Conservation (phyloP, 805 yeast genomes). For the Wickerhamomyces alni region DNA sequence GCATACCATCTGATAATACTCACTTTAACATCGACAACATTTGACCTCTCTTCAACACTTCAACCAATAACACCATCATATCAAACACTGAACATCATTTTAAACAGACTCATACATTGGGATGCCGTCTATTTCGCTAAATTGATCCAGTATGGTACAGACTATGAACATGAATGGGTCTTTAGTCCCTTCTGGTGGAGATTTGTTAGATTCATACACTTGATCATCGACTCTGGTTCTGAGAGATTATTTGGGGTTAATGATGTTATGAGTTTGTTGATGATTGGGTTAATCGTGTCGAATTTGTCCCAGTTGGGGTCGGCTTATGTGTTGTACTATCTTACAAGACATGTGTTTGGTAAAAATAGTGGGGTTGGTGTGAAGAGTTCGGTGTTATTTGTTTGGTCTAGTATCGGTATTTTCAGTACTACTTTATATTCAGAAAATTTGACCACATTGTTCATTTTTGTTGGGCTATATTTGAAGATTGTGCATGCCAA, state of each 20-base stretch:
- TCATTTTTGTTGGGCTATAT: conserved; percentile 53
- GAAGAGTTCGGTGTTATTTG: conserved; percentile 38
- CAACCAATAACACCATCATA: neutral
- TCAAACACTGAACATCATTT: neutral
- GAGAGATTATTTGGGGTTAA: neutral
- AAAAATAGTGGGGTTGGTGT: conserved; percentile 23
- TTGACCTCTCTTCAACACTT: conserved; percentile 4
- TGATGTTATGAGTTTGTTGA: conserved; percentile 28
- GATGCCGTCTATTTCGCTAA: conserved; percentile 75
- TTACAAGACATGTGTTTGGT: conserved; percentile 36
- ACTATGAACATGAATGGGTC: conserved; percentile 89
- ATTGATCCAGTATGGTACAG: conserved; percentile 38
- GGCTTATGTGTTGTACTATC: conserved; percentile 39
- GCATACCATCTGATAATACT: conserved; percentile 1
- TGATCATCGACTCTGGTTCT: conserved; percentile 1
- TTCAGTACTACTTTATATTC: conserved; percentile 71
- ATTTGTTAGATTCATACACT: conserved; percentile 27
- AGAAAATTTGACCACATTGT: conserved; percentile 63
- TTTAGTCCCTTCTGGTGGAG: conserved; percentile 77
- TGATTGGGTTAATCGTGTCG: conserved; percentile 40
- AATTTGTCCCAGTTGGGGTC: conserved; percentile 48
- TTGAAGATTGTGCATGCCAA: conserved; percentile 23
- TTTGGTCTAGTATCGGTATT: conserved; percentile 75
- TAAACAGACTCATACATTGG: conserved; percentile 64
- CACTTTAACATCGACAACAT: conserved; percentile 1